Evolutionary conservation across 352 stramenopile species (phyloP), one percentile per base, ranked within the genome.

Genomic region (Peronospora belbahrii): DNA sequence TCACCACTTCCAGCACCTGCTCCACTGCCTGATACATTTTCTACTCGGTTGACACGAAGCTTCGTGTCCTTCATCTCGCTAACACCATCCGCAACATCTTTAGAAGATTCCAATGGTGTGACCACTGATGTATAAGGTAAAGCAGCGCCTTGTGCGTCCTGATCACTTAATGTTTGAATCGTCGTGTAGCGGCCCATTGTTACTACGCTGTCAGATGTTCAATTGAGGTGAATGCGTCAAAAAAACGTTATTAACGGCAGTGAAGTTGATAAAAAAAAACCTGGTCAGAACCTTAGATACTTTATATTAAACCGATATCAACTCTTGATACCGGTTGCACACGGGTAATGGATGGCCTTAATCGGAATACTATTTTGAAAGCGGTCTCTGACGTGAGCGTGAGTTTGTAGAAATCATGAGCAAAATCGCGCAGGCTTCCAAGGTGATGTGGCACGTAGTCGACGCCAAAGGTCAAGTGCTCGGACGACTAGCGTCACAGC

Each of bases 401-500:
- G 23, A 27, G 25, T 23, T 13, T 23, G 25, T 19, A 14, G 39
- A 45, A 53, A 79, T 45, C 60, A 85, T 83, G 72, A 90, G 76
- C 67, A 86, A 91, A 65, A 82, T 91, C 45, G 76, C 79, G 36
- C 67, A 77, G 34, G 77, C 76, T 40, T 86, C 76, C 43, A 91
- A 88, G 52, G 65, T 88, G 51, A 76, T 75, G 61, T 99, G 95
- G 94, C 95, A 98, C 74, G 76, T 98, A 28, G 85, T 98, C 38
- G 95, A 99, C 66, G 96, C 94, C 41, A 85, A 94, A 47, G 85
- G 90, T 17, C 91, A 98, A 70, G 90, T 97, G 27, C 84, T 99
- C 10, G 97, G 97, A 7, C 89, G 96, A 4, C 65, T 99, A 32
- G 95, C 97, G 20, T 96, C 85, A 41, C 89, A 97, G 59, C 88